Evolutionary conservation across 148 eudicot species (phyloP), one percentile per base, ranked within the genome.

Genomic region (Talinum fruticosum): DNA sequence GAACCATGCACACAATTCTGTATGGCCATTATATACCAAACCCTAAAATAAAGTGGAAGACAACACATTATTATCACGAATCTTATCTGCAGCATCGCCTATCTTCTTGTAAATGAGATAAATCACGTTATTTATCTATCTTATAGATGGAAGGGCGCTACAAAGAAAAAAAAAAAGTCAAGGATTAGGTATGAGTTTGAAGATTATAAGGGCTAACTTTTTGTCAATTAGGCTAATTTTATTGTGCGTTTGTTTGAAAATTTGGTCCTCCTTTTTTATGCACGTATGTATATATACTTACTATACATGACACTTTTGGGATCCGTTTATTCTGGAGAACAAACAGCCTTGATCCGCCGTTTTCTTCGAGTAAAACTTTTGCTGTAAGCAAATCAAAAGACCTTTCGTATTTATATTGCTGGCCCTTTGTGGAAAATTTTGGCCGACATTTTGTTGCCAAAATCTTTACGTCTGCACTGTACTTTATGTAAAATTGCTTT

Each of bases 301-400:
- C 24, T 45, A 30, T 51, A 18, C 13, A 15, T 7, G 0, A 49
- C 54, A 16, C 16, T 12, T 49, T 49, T 49, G 64, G 10, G 64
- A 59, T 24, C 6, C 64, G 33, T 61, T 37, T 61, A 2, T 35
- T 47, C 57, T 76, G 23, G 45, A 76, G 6, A 66, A 66, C 72
- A 76, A 76, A 76, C 16, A 5, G 57, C 79, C 79, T 76, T 32
- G 79, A 66, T 49, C 72, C 64, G 79, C 72, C 41, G 61, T 45
- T 66, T 30, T 76, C 38, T 49, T 8, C 65, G 5, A 47, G 5
- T 67, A 38, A 66, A 59, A 68, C 34, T 76, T 66, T 34, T 44
- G 62, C 23, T 16, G 70, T 62, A 66, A 34, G 70, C 47, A 68
- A 68, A 68, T n/a, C n/a, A 16, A 66, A 30, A 66, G n/a, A 33